Conservation (phyloP, 2,329 filamentous ascomycete species). For the Colletotrichum musae region DNA sequence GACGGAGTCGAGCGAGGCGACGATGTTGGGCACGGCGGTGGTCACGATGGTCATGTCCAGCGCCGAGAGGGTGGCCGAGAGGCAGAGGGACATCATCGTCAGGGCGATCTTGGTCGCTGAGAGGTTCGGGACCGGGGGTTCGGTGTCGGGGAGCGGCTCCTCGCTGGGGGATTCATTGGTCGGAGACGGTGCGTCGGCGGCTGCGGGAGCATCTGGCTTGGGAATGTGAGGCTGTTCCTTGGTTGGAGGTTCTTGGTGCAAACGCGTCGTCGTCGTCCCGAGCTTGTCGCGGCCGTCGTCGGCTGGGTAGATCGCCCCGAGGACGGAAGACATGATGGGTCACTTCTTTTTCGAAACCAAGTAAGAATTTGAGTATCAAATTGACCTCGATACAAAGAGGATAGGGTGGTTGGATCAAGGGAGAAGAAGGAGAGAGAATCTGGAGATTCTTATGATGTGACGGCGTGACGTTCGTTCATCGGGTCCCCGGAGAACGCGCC, state of each 20-base stretch:
- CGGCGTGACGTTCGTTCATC: no score
- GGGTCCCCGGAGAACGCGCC: no score
- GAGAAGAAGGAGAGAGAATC: no score
- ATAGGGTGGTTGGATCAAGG: no score
- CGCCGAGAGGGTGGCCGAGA: slow-evolving; percentile 58
- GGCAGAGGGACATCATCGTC: slow-evolving; percentile 52
- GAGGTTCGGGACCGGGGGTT: slow-evolving; percentile 2
- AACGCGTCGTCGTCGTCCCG: background rate
- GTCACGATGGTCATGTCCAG: slow-evolving; percentile 67
- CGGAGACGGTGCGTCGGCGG: background rate
- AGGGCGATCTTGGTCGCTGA: slow-evolving; percentile 44
- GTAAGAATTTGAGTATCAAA: no score
- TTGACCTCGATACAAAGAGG: no score
- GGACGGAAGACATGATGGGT: slow-evolving; percentile 1
- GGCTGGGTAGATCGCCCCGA: slow-evolving; percentile 10
- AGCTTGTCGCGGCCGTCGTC: background rate
- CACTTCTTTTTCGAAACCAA: no score
- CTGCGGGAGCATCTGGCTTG: background rate
- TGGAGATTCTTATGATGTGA: no score
- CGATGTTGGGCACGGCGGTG: slow-evolving; percentile 64
- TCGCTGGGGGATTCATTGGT: background rate
- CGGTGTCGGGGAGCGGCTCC: background rate
- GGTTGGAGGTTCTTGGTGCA: background rate
- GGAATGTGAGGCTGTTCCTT: background rate
- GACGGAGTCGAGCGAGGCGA: slow-evolving; percentile 54